A percentile compares a stretch with the other conserved stretches of the same genome.
Conservation (phyloP, 2,329 filamentous ascomycete genomes). For the Arthrinium phaeospermum region DNA sequence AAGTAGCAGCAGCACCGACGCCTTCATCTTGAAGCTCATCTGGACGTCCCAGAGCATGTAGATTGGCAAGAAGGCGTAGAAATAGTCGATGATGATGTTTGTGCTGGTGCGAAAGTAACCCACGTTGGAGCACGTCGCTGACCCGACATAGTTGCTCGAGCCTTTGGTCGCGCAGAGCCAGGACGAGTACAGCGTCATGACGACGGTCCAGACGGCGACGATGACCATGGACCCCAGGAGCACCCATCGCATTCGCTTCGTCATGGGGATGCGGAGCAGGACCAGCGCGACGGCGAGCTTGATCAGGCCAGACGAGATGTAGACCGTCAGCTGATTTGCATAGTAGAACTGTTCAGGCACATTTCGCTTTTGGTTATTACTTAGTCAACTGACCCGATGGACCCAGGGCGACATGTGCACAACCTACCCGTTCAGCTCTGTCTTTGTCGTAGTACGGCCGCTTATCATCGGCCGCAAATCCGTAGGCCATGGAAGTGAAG, state of each 20-base stretch:
- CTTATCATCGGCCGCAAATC: constrained; percentile 35
- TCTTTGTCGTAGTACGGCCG: constrained; percentile 33
- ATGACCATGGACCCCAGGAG: constrained; percentile 35
- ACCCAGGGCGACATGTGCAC: not conserved
- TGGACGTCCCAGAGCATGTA: constrained; percentile 37
- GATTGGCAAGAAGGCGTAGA: constrained; percentile 39
- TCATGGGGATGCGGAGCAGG: constrained; percentile 37
- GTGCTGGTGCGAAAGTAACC: constrained; percentile 41
- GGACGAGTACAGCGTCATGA: constrained; percentile 39
- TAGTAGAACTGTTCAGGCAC: constrained; percentile 34
- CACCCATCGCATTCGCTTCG: constrained; percentile 30
- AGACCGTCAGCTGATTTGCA: constrained; percentile 38
- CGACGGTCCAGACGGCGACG: constrained; percentile 37
- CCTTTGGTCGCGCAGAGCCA: constrained; percentile 37
- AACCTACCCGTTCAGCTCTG: constrained; percentile 27
- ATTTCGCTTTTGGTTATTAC: not conserved
- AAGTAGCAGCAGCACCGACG: constrained; percentile 36
- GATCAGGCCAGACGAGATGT: constrained; percentile 39
- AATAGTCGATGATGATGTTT: constrained; percentile 43
- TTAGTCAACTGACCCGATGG: no score
- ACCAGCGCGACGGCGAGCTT: constrained; percentile 42
- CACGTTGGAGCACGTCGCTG: constrained; percentile 33
- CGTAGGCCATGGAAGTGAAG: constrained; percentile 38
- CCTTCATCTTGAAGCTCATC: constrained; percentile 36
- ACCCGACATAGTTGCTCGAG: constrained; percentile 37